Base-by-base conservation (phyloP, 345 rosid species). In the Eutrema japonicum region DNA sequence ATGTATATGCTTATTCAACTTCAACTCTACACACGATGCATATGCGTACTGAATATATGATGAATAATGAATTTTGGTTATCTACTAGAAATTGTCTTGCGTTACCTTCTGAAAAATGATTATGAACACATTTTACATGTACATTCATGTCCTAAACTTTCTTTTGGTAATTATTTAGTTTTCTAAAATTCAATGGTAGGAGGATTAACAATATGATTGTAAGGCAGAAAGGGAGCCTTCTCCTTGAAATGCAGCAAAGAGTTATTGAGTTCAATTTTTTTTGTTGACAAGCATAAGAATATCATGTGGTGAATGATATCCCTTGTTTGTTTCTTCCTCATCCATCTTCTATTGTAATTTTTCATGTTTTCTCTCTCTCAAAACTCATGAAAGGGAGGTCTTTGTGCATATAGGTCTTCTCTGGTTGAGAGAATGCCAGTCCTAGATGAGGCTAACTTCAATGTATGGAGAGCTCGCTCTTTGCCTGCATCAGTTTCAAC, bases 401-500 rank as follows among this genome's bases (percentile, higher is more conserved):
- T 61, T 76, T 82, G 48, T 82, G 72, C 53, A 22, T 82, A 59
- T 82, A 95, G 99, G 82, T 80, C 98, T 78, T 81, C 92, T 2
- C 82, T 95, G 79, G 90, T 95, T 78, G 99, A 92, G 81, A 87
- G 98, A 80, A 96, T 96, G 98, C 99, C 99, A 1, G 97, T 96
- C 72, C 72, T 92, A 79, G 99, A 96, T 85, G 96, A 96, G 85
- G 92, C 94, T 76, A 85, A 93, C 66, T 90, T 90, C 82, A 86
- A 85, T 80, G 91, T 84, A 74, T 85, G 97, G 85, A 92, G 93
- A 79, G 87, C 94, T 33, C 88, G 96, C 71, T 84, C 90, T 67
- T 70, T 95, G 70, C 91, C 89, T 33, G 73, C 87, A 61, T 72
- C 89, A 80, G 88, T 71, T 81, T 88, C 97, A 81, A 68, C 89